Evolutionary conservation across 2,329 filamentous ascomycete genomes (phyloP).

Genomic region (Pseudogymnoascus sp.): DNA sequence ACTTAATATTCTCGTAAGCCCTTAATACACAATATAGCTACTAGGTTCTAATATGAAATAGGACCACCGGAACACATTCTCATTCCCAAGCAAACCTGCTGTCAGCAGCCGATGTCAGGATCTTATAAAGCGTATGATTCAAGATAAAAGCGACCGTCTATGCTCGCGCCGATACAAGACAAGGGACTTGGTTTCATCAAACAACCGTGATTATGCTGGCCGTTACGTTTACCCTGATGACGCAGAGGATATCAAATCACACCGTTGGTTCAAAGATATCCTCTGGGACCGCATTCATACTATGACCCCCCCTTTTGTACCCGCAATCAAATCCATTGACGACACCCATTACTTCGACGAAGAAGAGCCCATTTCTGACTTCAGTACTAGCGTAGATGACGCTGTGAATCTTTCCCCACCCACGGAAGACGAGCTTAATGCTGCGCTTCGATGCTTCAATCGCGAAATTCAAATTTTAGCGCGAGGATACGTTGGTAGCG

Average conservation of each 20-base stretch:
- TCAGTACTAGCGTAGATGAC: constrained; percentile 39
- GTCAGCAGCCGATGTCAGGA: constrained; percentile 69
- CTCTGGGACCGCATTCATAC: constrained; percentile 70
- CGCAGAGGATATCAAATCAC: constrained; percentile 80
- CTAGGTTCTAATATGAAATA: constrained; percentile 30
- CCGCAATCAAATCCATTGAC: constrained; percentile 58
- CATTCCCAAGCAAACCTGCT: constrained; percentile 59
- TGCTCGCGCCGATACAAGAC: constrained; percentile 68
- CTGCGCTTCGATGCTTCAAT: constrained; percentile 28
- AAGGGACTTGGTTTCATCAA: constrained; percentile 45
- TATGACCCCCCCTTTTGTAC: constrained; percentile 70
- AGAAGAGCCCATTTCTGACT: constrained; percentile 63
- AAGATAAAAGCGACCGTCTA: constrained; percentile 67
- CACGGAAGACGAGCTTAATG: constrained; percentile 20
- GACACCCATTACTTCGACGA: constrained; percentile 90
- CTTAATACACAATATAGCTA: background rate
- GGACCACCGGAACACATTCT: constrained; percentile 64
- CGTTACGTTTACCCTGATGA: constrained; percentile 75
- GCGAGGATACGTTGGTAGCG: constrained; percentile 25
- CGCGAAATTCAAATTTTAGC: constrained; percentile 29
- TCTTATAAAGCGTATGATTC: constrained; percentile 64
- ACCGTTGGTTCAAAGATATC: constrained; percentile 76
- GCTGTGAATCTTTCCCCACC: background rate
- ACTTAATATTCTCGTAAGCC: constrained; percentile 67
- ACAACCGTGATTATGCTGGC: constrained; percentile 35